Evolutionary conservation across 202 grass and related monocot genomes (phyloP), one percentile per base, ranked within the genome.

Genomic region (Panicum virgatum): DNA sequence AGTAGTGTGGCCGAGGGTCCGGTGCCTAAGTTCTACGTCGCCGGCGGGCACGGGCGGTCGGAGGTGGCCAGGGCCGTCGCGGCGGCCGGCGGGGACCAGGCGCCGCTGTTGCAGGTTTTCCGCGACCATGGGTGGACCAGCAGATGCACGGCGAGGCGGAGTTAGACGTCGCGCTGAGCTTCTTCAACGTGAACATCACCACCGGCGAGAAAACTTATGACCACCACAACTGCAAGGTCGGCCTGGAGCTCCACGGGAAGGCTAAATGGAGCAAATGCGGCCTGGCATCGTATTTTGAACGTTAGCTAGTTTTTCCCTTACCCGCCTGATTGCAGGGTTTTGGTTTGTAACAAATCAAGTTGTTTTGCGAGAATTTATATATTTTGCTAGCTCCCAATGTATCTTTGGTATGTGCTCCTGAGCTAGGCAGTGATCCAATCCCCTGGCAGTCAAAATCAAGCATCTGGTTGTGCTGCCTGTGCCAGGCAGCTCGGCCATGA

Each of bases 61-160:
- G 26, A 51, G 15, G 69, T 27, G 16, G 51, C 46, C 26, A 51
- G 7, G 2, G 45, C 15, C 0, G 69, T 51, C 0, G 69, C 69
- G 15, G 32, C 69, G 3, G 45, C 26, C 27, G 45, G 15, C 0
- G 3, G 6, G 15, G 69, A 34, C 16, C 26, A 72, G 8, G 26
- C 14, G 45, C 69, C 69, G 13, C 26, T n/a, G 69, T 20, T 27
- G 7, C 15, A 72, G 45, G 1, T 18, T 25, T 32, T 72, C 44
- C 69, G 44, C 26, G 69, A 72, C 8, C 69, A 72, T 72, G 69
- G 69, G 69, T 72, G 16, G 69, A 52, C 27, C 46, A 72, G 46
- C 69, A n/a, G 69, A 1, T 72, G 16, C 0, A 72, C 27, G 46
- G 46, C 3, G 27, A 34, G 46, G 46, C 15, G 3, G 69, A 34